Percentiles rank a stretch among this genome's conserved stretches.
These are phyloP conservation scores for Diaporthe eres DNA, from an alignment of 2,329 filamentous ascomycete species.

Conservation along the genomic window DNA sequence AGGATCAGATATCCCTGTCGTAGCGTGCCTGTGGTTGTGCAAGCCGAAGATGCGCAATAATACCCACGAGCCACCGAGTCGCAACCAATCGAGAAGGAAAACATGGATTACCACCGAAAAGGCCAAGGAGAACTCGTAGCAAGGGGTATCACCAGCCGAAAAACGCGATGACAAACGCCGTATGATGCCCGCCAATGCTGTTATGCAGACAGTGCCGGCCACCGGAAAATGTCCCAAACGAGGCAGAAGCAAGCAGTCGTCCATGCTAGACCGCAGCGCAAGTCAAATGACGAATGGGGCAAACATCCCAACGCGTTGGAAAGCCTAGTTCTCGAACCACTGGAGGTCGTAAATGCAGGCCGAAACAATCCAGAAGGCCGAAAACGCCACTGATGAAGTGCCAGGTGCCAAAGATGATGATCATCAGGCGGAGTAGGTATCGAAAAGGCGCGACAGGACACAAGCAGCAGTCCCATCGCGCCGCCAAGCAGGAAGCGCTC, in stretches of 20 bases:
- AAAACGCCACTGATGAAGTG: neutral
- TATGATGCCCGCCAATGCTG: neutral
- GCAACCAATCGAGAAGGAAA: neutral
- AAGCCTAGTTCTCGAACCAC: neutral
- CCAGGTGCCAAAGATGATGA: too few relatives aligned
- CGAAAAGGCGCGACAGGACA: neutral
- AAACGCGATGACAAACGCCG: neutral
- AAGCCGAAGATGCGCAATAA: neutral
- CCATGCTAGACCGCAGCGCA: neutral
- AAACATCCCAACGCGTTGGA: neutral
- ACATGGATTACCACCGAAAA: neutral
- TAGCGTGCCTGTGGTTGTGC: neutral
- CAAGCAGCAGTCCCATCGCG: too few relatives aligned
- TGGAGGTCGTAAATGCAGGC: neutral
- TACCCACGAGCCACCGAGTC: neutral
- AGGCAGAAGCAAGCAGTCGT: neutral
- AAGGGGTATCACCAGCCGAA: neutral
- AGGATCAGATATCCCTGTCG: neutral
- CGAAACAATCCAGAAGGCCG: neutral
- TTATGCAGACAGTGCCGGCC: neutral
- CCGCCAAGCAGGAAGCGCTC: neutral
- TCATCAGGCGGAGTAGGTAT: neutral
- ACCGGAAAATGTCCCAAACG: neutral
- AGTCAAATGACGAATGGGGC: neutral
- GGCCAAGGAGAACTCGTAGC: neutral